Percentiles rank a stretch among this genome's conserved stretches.
phyloP scores from a whole-genome alignment of 768 basidiomycete genomes.

The Termitomyces sp. region DNA sequence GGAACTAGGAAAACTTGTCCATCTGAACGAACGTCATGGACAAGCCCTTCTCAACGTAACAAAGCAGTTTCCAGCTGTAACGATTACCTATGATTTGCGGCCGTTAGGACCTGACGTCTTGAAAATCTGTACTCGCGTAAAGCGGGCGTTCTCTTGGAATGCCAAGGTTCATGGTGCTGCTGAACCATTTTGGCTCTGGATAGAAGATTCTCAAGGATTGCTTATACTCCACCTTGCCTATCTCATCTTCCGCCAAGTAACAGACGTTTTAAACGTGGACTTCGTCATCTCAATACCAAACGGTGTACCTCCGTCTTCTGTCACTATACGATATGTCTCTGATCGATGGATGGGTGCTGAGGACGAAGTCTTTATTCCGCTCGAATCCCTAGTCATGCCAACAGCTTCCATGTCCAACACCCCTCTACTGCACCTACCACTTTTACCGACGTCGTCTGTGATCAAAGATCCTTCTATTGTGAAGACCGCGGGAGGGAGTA shows the following conservation, averaged over 20 bases:
- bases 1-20: constrained; percentile 76
- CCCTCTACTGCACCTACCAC: constrained; percentile 68
- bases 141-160: constrained; percentile 78
- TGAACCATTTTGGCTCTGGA: constrained; percentile 96
- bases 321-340: constrained; percentile 79
- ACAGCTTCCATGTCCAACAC: constrained; percentile 50
- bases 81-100: constrained; percentile 64
- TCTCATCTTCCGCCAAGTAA: constrained; percentile 66
- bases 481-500: constrained; percentile 38
- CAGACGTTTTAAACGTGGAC: constrained; percentile 55
- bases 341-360: constrained; percentile 95
- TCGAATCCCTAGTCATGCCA: constrained; percentile 80
- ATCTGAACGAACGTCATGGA: constrained; percentile 85
- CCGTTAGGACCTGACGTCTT: constrained; percentile 86
- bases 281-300: constrained; percentile 78
- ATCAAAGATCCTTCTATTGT: constrained; percentile 46
- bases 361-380: constrained; percentile 57
- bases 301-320: constrained; percentile 52
- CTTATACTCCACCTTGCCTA: constrained; percentile 80
- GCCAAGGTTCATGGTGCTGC: constrained; percentile 64
- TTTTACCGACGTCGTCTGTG: constrained; percentile 51
- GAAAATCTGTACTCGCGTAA: constrained; percentile 63
- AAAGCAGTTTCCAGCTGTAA: constrained; percentile 76
- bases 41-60: constrained; percentile 74
- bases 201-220: constrained; percentile 82